Evolutionary conservation across 225 moss, liverwort and hornwort genomes (phyloP).

Genomic region (Polytrichum commune): DNA sequence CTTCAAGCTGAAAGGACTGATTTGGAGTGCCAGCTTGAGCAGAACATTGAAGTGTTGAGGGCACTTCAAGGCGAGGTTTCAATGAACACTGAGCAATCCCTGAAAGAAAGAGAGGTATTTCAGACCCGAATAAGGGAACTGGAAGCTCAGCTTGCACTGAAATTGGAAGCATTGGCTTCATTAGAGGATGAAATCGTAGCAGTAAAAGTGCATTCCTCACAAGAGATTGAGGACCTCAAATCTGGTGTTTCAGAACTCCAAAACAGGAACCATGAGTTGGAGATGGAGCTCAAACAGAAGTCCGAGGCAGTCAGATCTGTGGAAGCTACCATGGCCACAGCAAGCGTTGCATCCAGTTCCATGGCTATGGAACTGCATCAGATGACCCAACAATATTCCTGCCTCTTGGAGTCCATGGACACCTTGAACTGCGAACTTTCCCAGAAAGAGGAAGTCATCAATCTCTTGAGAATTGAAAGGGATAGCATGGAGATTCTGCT

Average conservation of each 20-base stretch:
- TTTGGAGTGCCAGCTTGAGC: conserved; percentile 2
- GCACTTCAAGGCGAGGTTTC: too few relatives aligned
- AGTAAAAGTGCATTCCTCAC: conserved; percentile 11
- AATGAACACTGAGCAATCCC: too few relatives aligned
- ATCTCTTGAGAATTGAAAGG: conserved; percentile 17
- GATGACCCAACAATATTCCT: background rate
- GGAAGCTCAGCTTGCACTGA: conserved; percentile 12
- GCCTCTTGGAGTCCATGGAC: conserved; percentile 5
- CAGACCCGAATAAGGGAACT: background rate
- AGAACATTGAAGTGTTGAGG: too few relatives aligned
- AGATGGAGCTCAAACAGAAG: background rate
- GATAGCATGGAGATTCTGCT: conserved; percentile 18
- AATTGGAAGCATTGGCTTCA: conserved; percentile 11
- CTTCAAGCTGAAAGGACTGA: conserved; percentile 3
- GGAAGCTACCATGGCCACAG: conserved; percentile 1
- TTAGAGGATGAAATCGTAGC: conserved; percentile 22
- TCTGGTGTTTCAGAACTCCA: conserved; percentile 7
- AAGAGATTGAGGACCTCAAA: conserved; percentile 17
- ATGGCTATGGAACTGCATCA: background rate
- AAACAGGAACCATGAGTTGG: background rate
- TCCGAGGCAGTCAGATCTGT: background rate
- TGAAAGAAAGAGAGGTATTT: too few relatives aligned
- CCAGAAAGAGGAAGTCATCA: conserved; percentile 25
- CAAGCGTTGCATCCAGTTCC: background rate
- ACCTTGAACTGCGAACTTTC: conserved; percentile 4